Evolutionary conservation across 768 basidiomycete genomes (phyloP), one percentile per base, ranked within the genome.

Genomic region (Lentinula boryana): DNA sequence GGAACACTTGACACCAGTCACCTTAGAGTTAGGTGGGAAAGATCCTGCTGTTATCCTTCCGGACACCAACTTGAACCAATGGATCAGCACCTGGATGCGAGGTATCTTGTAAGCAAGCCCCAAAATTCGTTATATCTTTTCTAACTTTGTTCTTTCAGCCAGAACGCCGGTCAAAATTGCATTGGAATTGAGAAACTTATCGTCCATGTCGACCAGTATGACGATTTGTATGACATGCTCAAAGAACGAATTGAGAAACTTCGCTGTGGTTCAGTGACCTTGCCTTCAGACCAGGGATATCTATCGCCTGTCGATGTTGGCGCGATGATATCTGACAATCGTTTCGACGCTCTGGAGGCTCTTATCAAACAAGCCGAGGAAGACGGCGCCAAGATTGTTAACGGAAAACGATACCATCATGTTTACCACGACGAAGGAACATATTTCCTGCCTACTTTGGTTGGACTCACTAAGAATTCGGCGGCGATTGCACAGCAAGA

Each of bases 141-240:
- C 10, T 41, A 1, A 40, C 40, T 21, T 48, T 40, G 44, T n/a
- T 8, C 16, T 51, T 31, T 27, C 68, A 95, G 93, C 78, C 94
- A 95, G 78, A 93, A 93, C 62, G 83, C 84, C 55, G 95, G 95
- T 21, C 96, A 98, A 75, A 98, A 98, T 68, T 99, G 96, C 71
- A 96, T 99, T 67, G 96, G 95, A 38, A 91, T 95, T 63, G 96
- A 99, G 72, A 85, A 95, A 2, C 82, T 98, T 64, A 83, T 98
- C 50, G 93, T 98, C 40, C 94, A 95, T 67, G 69, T 76, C 0
- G 79, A 80, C 0, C 88, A 93, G 67, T 89, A 95, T 66, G 84
- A 93, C 51, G 84, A 86, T 5, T 82, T 98, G 53, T 82, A 87
- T 65, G 75, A 78, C 2, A 79, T 85, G 21, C 78, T 98, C 66